Evolutionary conservation across 73 alveolate genomes (phyloP).

Genomic region (Uronychia setigera): DNA sequence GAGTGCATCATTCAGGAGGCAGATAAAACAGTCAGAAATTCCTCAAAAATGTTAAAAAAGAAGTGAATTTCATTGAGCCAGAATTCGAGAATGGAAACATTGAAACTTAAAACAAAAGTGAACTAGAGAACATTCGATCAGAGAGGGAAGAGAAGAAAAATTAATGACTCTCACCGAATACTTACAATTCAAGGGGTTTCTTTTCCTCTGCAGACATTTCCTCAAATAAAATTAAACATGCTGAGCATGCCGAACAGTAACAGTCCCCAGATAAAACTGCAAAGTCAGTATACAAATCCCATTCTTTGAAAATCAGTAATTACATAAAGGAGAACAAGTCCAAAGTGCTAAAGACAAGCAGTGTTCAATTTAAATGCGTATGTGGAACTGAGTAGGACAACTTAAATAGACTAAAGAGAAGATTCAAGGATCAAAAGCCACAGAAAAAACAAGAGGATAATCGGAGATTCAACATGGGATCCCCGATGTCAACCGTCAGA

Average conservation of each 20-base stretch:
- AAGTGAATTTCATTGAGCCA: neutral
- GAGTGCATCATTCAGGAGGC: neutral
- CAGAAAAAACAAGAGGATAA: too few species aligned
- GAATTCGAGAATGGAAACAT: neutral
- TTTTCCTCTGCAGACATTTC: neutral
- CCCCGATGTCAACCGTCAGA: too few species aligned
- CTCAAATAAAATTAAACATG: neutral
- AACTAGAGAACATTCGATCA: neutral
- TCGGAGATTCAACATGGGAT: too few species aligned
- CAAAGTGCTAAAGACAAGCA: neutral
- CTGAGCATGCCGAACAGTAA: neutral
- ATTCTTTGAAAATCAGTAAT: neutral
- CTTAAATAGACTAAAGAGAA: too few species aligned
- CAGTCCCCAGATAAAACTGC: neutral
- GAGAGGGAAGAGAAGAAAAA: neutral
- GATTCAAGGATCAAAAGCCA: too few species aligned
- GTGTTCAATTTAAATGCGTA: neutral
- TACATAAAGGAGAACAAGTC: neutral
- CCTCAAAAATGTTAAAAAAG: neutral
- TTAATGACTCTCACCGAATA: too few species aligned
- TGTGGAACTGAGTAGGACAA: too few species aligned
- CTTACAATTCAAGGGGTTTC: too few species aligned
- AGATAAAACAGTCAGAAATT: neutral
- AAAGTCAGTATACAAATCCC: neutral
- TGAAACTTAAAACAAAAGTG: neutral